A percentile compares a stretch with the other conserved stretches of the same genome.
Evolutionary conservation across 179 eudicot species (phyloP).

Genomic region (Amaranthus tricolor): DNA sequence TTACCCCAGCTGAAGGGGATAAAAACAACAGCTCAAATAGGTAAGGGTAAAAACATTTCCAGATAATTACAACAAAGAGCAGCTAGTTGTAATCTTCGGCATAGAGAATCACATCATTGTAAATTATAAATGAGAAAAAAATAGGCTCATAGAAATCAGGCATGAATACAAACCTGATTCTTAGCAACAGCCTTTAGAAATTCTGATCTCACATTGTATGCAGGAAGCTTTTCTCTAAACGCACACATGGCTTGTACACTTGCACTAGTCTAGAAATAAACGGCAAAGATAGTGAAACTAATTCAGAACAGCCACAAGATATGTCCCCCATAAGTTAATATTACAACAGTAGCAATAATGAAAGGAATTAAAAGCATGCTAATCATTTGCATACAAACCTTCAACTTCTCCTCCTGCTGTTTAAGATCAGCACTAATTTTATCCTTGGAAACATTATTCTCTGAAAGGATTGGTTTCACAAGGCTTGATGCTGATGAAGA

Average conservation of each 20-base stretch:
- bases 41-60: slow-evolving; percentile 5
- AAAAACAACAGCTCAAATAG: neutral
- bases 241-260: slow-evolving; percentile 63
- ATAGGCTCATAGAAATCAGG: slow-evolving; percentile 2
- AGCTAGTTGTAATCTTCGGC: neutral
- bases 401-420: slow-evolving; percentile 69
- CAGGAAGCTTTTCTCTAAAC: slow-evolving; percentile 91
- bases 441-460: slow-evolving; percentile 48
- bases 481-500: slow-evolving; percentile 25
- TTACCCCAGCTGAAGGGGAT: neutral
- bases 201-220: slow-evolving; percentile 66
- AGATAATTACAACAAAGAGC: neutral
- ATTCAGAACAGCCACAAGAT: neutral
- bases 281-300: slow-evolving; percentile 5
- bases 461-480: slow-evolving; percentile 18
- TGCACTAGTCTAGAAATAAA: slow-evolving; percentile 46
- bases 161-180: slow-evolving; percentile 57
- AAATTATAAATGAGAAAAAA: slow-evolving; percentile 8
- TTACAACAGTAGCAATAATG: slow-evolving; percentile 3
- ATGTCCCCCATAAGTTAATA: neutral
- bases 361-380: neutral
- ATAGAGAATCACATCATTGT: slow-evolving; percentile 3
- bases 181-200: slow-evolving; percentile 83
- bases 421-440: slow-evolving; percentile 60
- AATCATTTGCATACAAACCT: slow-evolving; percentile 41